Base-by-base conservation (phyloP, 257 asterid species). In the Solanum etuberosum region DNA sequence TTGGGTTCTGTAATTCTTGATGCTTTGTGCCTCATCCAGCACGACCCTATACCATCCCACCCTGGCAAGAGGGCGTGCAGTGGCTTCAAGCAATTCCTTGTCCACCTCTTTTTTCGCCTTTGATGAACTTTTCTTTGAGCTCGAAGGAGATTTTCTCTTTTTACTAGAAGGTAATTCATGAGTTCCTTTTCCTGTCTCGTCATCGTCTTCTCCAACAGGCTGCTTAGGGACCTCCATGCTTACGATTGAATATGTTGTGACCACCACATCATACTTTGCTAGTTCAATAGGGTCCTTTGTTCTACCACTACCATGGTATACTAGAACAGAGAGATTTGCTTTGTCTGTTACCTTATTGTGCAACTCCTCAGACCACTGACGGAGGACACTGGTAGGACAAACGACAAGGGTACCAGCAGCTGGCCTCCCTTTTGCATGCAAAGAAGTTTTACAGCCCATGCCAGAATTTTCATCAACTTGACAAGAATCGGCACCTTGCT, bases 141-240 rank as follows among this genome's bases (percentile, higher is more conserved):
- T 88, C 25, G 90, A 95, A 68, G 89, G 91, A 71, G 86, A 85
- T 89, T 93, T 94, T 88, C 99, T 93, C 89, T 95, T 97, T 81
- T 92, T 93, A 90, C 88, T 85, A 80, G 93, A 91, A 90, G 85
- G 91, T 72, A 86, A 71, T 85, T 86, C 91, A 84, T 83, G 70
- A 73, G 77, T 59, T 32, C 72, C 86, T 84, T 91, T 90, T 83
- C 93, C 94, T 7, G 88, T 54, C 72, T 91, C 92, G 87, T 95
- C 96, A 25, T 93, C 98, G 90, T 90, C 98, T 86, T 93, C 91
- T 54, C 88, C 98, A 85, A 95, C 91, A 86, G 99, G 99, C 92
- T 96, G 98, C 86, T 95, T 96, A n/a, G 99, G 99, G 78, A 97
- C 99, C 93, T 97, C 99, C 98, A 96, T 95, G 93, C 98, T 95